Percentiles rank a stretch among this genome's conserved stretches.
Conservation (phyloP, 1,139 yeast genomes). For the Sugiyamaella japonica region DNA sequence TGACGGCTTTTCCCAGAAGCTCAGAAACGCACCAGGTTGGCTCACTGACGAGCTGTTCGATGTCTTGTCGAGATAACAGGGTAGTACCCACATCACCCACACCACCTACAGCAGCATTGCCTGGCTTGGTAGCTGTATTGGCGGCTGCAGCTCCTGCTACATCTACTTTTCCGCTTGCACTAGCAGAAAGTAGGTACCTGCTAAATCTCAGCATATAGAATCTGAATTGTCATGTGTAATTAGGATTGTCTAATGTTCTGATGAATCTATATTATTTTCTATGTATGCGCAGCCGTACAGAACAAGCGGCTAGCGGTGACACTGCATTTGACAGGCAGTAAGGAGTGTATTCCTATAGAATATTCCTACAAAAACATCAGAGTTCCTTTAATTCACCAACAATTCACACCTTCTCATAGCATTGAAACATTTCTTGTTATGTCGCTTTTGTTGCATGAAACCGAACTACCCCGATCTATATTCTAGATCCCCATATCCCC, state of each 20-base stretch:
- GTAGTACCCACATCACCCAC: not conserved
- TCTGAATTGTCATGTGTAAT: too few relatives aligned
- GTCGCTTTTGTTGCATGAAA: not conserved
- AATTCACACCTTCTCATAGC: too few relatives aligned
- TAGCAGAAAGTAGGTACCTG: not conserved
- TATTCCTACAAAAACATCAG: too few relatives aligned
- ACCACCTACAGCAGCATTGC: not conserved
- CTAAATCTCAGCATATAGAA: not conserved
- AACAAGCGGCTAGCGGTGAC: too few relatives aligned
- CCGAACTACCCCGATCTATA: not conserved
- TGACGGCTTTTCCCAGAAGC: slow-evolving; percentile 24
- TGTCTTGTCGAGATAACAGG: slow-evolving; percentile 22
- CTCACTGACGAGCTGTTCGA: slow-evolving; percentile 25
- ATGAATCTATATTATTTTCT: not conserved
- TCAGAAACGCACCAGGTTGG: slow-evolving; percentile 37
- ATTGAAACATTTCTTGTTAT: too few relatives aligned
- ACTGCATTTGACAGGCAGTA: too few relatives aligned
- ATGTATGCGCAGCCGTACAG: too few relatives aligned
- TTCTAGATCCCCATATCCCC: not conserved
- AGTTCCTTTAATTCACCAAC: too few relatives aligned
- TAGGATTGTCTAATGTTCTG: not conserved
- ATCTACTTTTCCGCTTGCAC: not conserved
- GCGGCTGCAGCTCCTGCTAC: not conserved
- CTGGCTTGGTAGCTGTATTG: not conserved
- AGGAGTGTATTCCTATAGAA: not conserved